phyloP scores from a whole-genome alignment of 2,329 filamentous ascomycete genomes.

The Xylariaceae sp. region DNA sequence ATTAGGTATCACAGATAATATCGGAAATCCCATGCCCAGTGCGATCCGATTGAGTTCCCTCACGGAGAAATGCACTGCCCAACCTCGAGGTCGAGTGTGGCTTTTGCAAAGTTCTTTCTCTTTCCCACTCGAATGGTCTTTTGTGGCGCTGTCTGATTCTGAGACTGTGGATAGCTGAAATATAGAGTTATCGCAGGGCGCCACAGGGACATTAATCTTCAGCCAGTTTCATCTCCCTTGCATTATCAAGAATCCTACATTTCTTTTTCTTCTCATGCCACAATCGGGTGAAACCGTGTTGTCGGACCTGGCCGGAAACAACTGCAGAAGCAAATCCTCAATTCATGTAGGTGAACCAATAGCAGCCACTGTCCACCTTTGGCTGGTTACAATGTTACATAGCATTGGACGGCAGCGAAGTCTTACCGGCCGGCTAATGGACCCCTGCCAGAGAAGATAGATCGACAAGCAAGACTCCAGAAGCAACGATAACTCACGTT shows the following conservation, averaged over 20 bases:
- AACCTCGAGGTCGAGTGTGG: too few relatives aligned
- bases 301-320: too few relatives aligned
- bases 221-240: not conserved
- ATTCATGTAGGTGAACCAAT: conserved; percentile 14
- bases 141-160: not conserved
- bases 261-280: not conserved
- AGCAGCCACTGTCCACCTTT: not conserved
- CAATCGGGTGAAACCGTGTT: too few relatives aligned
- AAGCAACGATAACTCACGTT: not conserved
- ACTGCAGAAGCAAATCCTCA: too few relatives aligned
- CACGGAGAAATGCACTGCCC: too few relatives aligned
- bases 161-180: not conserved
- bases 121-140: conserved; percentile 7
- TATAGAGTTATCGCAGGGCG: conserved; percentile 2
- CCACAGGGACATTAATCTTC: conserved; percentile 1
- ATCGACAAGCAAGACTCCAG: conserved; percentile 2
- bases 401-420: conserved; percentile 5
- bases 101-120: not conserved
- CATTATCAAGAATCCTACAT: not conserved
- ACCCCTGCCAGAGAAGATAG: too few relatives aligned
- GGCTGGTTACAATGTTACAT: not conserved
- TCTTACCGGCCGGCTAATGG: conserved; percentile 11
- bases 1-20: not conserved
- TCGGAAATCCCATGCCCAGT: not conserved
- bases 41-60: not conserved